Evolutionary conservation across 2,329 filamentous ascomycete genomes (phyloP), one percentile per base, ranked within the genome.

Genomic region (Torrubiella hemipterigena): DNA sequence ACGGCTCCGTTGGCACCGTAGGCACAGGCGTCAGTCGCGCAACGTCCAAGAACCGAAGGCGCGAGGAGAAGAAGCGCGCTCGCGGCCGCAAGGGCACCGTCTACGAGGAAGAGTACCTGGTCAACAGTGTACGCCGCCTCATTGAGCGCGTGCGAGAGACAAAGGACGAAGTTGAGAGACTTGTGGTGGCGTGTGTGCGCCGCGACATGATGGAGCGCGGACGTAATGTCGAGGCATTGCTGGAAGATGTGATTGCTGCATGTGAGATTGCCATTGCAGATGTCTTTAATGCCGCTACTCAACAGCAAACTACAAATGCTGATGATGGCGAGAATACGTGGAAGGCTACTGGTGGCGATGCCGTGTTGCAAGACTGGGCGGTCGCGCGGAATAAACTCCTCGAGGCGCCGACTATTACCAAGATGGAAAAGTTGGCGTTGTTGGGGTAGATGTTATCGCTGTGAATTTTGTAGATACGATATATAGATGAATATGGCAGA

Each of bases 91-190:
- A 96, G 63, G 91, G 91, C 9, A 94, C 84, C 12, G 83, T 98
- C 5, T 98, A 98, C 54, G 91, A 98, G 55, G 89, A 96, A 50
- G 91, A 96, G 55, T 98, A 98, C 54, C 71, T 98, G 5, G 78
- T 94, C 36, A 91, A 87, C 52, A 89, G 80, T 43, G 77, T 96
- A 21, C 73, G 79, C 10, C 68, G 91, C 16, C 66, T 98, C 20
- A 73, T 94, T 11, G 85, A 93, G 52, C 69, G 87, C 21, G 74
- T 94, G 15, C 85, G 87, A 52, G 65, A 65, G 15, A 69, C 79
- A 3, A 69, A 76, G 30, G 67, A 72, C 1, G 91, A 98, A 51
- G 73, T 84, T 1, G 69, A 75, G 47, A 60, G 77, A 12, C 65
- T 96, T 7, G 70, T 94, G 1, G 76, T 81, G 41, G 86, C 81